A percentile compares a stretch with the other conserved stretches of the same genome.
Evolutionary conservation across 495 filamentous ascomycete genomes (phyloP).

Genomic region (Aspergillus egyptiacus): DNA sequence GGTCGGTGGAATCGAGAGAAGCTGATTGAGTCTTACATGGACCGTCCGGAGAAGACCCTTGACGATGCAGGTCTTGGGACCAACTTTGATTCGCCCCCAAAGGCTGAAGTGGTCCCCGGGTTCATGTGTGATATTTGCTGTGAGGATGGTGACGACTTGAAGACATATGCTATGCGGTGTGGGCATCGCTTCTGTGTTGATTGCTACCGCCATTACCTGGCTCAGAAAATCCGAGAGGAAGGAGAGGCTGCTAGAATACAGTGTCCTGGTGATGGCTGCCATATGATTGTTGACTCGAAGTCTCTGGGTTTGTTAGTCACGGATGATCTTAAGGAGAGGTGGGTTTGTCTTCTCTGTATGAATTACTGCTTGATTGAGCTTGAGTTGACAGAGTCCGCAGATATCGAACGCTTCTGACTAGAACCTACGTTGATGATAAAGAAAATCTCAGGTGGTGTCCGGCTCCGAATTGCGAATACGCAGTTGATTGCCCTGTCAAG

Average conservation of each 20-base stretch:
- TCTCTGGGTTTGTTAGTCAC: conserved; percentile 80
- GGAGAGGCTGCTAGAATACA: conserved; percentile 92
- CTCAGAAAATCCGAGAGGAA: conserved; percentile 88
- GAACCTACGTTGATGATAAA: conserved; percentile 95
- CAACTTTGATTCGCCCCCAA: conserved; percentile 54
- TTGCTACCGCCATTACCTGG: conserved; percentile 87
- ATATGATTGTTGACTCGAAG: conserved; percentile 84
- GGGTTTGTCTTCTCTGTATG: conserved; percentile 8
- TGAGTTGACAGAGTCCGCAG: conserved; percentile 33
- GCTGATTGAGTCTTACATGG: conserved; percentile 93
- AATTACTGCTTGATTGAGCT: neutral
- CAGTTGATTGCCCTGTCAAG: conserved; percentile 81
- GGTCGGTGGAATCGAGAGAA: conserved; percentile 94
- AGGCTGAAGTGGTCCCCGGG: conserved; percentile 60
- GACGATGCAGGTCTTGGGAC: conserved; percentile 79
- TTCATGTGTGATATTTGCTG: conserved; percentile 96
- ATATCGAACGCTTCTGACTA: conserved; percentile 79
- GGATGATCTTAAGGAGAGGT: conserved; percentile 63
- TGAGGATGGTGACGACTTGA: conserved; percentile 72
- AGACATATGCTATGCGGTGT: conserved; percentile 93
- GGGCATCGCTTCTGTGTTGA: conserved; percentile 91
- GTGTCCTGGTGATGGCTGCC: conserved; percentile 82
- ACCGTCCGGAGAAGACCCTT: conserved; percentile 65
- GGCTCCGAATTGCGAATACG: conserved; percentile 89
- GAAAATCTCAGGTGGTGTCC: conserved; percentile 96